Conservation (phyloP, 352 stramenopile species). For the Globisporangium radiosum region DNA sequence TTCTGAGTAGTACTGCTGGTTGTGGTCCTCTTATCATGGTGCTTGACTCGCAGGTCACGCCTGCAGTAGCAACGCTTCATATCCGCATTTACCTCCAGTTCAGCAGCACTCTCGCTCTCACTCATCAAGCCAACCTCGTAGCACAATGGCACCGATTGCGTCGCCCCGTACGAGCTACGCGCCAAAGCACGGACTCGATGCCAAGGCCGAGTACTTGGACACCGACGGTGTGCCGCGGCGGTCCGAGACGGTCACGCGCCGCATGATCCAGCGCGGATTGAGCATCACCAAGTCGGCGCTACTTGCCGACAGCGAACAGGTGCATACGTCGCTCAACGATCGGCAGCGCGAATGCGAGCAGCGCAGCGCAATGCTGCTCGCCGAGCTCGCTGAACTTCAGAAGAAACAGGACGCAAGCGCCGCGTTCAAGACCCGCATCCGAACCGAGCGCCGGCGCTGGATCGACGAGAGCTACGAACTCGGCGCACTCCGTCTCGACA, state of each 20-base stretch:
- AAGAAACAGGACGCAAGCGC: slow-evolving; percentile 17
- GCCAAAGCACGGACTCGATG: slow-evolving; percentile 8
- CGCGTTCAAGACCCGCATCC: slow-evolving; percentile 26
- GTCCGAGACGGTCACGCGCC: slow-evolving; percentile 21
- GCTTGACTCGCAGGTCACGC: no score
- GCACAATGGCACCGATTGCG: not conserved
- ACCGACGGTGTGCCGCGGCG: slow-evolving; percentile 21
- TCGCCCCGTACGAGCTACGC: slow-evolving; percentile 1
- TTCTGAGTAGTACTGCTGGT: no score
- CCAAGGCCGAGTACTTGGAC: slow-evolving; percentile 25
- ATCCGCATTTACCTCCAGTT: no score
- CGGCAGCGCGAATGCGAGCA: slow-evolving; percentile 8
- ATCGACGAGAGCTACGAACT: slow-evolving; percentile 26
- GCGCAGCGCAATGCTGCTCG: not conserved
- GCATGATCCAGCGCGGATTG: slow-evolving; percentile 28
- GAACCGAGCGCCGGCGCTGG: slow-evolving; percentile 23
- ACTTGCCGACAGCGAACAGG: slow-evolving; percentile 20
- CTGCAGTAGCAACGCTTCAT: no score
- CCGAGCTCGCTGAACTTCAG: slow-evolving; percentile 6
- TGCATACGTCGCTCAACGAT: slow-evolving; percentile 13
- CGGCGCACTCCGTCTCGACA: slow-evolving; percentile 19
- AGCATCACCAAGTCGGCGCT: slow-evolving; percentile 26
- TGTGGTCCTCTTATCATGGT: no score
- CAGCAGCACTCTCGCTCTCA: not conserved
- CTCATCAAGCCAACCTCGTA: not conserved